Base-by-base conservation (phyloP, 768 basidiomycete genomes). In the Gymnopilus dilepis region DNA sequence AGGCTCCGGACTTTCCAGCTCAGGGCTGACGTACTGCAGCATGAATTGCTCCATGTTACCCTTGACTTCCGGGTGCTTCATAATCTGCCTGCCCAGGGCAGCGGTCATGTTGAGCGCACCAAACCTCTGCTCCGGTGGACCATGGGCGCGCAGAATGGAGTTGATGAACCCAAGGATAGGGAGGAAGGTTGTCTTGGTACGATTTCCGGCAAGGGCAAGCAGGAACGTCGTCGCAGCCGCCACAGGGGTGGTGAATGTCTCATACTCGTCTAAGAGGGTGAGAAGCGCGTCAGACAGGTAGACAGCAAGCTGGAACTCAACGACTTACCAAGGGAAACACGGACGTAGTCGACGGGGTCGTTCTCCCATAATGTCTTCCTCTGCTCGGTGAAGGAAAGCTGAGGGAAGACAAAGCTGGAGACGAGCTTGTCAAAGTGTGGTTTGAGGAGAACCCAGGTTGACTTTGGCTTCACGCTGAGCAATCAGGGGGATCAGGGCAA, bases 381-480 rank as follows among this genome's bases (percentile, higher is more conserved):
- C 2, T 82, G 74, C 12, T 86, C 76, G 24, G 86, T 90, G 78
- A 95, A 95, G 21, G 86, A 90, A 26, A 97, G 83, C 69, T 92
- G 90, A 30, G 95, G 93, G 81, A 95, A 96, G 19, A 91, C 87
- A 67, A 95, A 94, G 37, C 80, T 82, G 8, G 89, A 86, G n/a
- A 95, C 84, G 4, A 96, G 84, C 2, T 77, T 85, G 70, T 91
- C 82, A 37, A 91, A 85, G 67, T 94, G 94, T 21, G 94, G 94
- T 74, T 95, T 95, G 70, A 97, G 84, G 37, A 92, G 81, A 3
- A 80, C 76, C 94, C 94, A 96, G 4, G 93, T 97, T n/a, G 92
- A 85, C 70, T 93, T 94, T 13, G 95, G 95, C 77, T 96, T 96
- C 67, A 97, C 86, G 67, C 94, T 96, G 54, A 6, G 58, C 52